phyloP scores from a whole-genome alignment of 768 basidiomycete species.

The Psilocybe cyanescens region DNA sequence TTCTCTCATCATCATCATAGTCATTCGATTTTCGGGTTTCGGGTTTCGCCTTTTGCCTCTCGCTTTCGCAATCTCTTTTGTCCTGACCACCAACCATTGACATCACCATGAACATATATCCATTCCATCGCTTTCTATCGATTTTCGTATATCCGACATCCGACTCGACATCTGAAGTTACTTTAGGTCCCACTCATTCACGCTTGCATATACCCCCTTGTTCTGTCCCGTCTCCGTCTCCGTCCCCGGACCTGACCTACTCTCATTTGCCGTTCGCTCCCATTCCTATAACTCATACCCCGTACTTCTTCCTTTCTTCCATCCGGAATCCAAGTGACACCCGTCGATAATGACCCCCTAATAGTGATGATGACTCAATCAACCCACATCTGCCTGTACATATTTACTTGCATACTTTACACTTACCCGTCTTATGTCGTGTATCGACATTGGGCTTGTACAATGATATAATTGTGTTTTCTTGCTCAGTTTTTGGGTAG shows the following conservation, averaged over 20 bases:
- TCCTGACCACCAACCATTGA: background rate
- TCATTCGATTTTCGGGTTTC: background rate
- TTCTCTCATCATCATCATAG: background rate
- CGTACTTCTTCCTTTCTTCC: background rate
- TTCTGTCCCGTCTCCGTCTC: too few relatives aligned
- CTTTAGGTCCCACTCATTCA: background rate
- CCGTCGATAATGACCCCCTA: background rate
- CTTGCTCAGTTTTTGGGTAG: too few relatives aligned
- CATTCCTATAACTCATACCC: too few relatives aligned
- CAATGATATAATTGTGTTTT: slow-evolving; percentile 8
- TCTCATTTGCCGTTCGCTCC: too few relatives aligned
- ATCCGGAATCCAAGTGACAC: background rate
- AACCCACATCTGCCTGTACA: background rate
- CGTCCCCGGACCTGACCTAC: too few relatives aligned
- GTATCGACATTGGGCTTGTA: background rate
- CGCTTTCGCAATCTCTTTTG: background rate
- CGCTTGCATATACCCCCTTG: background rate
- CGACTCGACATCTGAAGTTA: background rate
- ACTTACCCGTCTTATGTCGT: background rate
- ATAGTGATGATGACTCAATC: background rate
- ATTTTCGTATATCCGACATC: too few relatives aligned
- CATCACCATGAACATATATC: too few relatives aligned
- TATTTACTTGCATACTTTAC: background rate
- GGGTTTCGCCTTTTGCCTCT: background rate
- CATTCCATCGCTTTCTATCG: background rate